Conservation (phyloP, 108 stramenopile species). For the Fragilaria radians region DNA sequence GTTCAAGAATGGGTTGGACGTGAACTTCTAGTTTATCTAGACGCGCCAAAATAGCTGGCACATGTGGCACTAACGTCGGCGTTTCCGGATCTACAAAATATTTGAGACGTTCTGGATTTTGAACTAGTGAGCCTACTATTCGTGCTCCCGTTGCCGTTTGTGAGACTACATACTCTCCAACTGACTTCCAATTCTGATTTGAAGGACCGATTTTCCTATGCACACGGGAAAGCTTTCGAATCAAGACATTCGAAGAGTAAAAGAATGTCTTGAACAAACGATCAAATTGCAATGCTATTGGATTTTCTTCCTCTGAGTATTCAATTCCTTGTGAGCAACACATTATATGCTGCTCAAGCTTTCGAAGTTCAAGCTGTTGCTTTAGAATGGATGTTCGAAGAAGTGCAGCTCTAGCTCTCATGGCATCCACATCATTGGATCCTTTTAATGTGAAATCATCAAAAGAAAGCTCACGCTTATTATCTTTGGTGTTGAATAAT, state of each 20-base stretch:
- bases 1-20: slow-evolving; percentile 47
- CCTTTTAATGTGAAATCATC: background rate
- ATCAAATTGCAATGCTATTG: background rate
- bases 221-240: slow-evolving; percentile 49
- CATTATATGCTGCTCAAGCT: slow-evolving; percentile 41
- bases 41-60: slow-evolving; percentile 50
- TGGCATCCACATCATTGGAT: slow-evolving; percentile 16
- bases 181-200: slow-evolving; percentile 40
- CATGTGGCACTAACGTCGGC: slow-evolving; percentile 50
- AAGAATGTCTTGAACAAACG: slow-evolving; percentile 32
- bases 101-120: slow-evolving; percentile 34
- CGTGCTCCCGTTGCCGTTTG: slow-evolving; percentile 42
- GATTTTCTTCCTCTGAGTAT: background rate
- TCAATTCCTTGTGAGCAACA: slow-evolving; percentile 26
- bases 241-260: slow-evolving; percentile 34
- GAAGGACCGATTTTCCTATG: slow-evolving; percentile 25
- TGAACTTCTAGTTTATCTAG: slow-evolving; percentile 56
- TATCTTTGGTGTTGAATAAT: too few relatives aligned
- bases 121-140: slow-evolving; percentile 34
- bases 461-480: too few relatives aligned
- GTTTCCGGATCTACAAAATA: slow-evolving; percentile 60
- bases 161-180: slow-evolving; percentile 38
- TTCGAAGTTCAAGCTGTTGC: slow-evolving; percentile 48
- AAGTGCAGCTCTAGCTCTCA: slow-evolving; percentile 45
- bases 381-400: slow-evolving; percentile 43